Evolutionary conservation across 331 rosid genomes (phyloP).

Genomic region (Acacia pycnantha): DNA sequence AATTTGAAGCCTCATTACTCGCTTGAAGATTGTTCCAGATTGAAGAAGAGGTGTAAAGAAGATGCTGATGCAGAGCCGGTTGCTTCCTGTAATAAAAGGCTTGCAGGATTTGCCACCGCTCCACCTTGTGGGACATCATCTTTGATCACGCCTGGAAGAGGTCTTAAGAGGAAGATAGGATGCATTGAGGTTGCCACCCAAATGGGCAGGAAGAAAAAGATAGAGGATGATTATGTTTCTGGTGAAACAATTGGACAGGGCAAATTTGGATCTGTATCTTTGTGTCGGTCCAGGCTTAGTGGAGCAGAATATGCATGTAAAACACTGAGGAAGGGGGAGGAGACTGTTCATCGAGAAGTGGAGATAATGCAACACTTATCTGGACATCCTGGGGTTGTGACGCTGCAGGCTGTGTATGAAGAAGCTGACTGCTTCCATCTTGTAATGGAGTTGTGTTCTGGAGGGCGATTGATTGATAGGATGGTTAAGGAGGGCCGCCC

Average conservation of each 20-base stretch:
- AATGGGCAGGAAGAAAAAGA: slow-evolving; percentile 91
- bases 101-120: slow-evolving; percentile 96
- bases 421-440: slow-evolving; percentile 86
- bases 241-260: slow-evolving; percentile 88
- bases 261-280: slow-evolving; percentile 86
- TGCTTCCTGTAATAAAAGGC: slow-evolving; percentile 65
- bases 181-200: slow-evolving; percentile 95
- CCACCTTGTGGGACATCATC: slow-evolving; percentile 91
- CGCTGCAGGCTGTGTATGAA: slow-evolving; percentile 91
- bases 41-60: slow-evolving; percentile 91
- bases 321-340: slow-evolving; percentile 90
- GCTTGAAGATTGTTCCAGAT: slow-evolving; percentile 75
- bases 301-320: slow-evolving; percentile 89
- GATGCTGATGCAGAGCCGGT: slow-evolving; percentile 52
- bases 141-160: slow-evolving; percentile 70
- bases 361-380: slow-evolving; percentile 99
- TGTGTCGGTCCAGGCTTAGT: slow-evolving; percentile 64
- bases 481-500: slow-evolving; percentile 61
- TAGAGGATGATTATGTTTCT: slow-evolving; percentile 73
- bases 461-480: slow-evolving; percentile 83
- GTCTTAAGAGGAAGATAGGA: slow-evolving; percentile 96
- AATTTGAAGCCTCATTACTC: slow-evolving; percentile 70
- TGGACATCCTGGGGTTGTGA: slow-evolving; percentile 94
- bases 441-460: slow-evolving; percentile 95
- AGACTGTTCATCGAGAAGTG: slow-evolving; percentile 94